phyloP scores from a whole-genome alignment of 257 asterid genomes.

The Salvia miltiorrhiza region DNA sequence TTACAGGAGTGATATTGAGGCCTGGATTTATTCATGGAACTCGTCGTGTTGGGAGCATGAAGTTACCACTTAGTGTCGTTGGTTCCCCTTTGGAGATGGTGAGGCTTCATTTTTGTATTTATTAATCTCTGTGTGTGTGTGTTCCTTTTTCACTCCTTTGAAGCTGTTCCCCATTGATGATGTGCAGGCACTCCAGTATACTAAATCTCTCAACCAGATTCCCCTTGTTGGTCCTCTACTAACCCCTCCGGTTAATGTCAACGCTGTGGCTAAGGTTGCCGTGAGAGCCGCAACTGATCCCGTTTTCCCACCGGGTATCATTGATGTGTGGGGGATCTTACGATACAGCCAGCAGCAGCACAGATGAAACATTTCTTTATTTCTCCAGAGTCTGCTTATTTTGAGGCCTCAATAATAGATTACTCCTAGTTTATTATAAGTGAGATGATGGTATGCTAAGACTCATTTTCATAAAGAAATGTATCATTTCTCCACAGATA shows the following conservation, averaged over 20 bases:
- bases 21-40: conserved; percentile 97
- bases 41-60: conserved; percentile 82
- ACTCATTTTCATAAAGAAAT: not conserved
- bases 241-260: conserved; percentile 75
- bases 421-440: not conserved
- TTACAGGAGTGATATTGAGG: conserved; percentile 81
- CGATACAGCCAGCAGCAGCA: conserved; percentile 60
- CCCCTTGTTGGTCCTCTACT: conserved; percentile 89
- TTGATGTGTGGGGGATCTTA: conserved; percentile 70
- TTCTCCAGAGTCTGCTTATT: conserved; percentile 8
- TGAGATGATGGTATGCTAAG: not conserved
- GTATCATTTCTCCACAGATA: not conserved
- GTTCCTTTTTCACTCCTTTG: not conserved
- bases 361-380: not conserved
- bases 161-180: not conserved
- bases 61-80: conserved; percentile 80
- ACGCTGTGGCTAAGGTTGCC: conserved; percentile 83
- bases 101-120: not conserved
- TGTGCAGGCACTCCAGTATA: conserved; percentile 72
- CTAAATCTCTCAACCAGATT: conserved; percentile 58
- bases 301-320: conserved; percentile 84
- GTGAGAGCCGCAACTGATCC: conserved; percentile 87
- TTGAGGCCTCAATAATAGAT: conserved; percentile 22
- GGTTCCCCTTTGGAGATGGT: conserved; percentile 95
- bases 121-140: not conserved